These are phyloP conservation scores for Solanum gracilifrons DNA, from an alignment of 257 asterid genomes.

Conservation along the genomic window DNA sequence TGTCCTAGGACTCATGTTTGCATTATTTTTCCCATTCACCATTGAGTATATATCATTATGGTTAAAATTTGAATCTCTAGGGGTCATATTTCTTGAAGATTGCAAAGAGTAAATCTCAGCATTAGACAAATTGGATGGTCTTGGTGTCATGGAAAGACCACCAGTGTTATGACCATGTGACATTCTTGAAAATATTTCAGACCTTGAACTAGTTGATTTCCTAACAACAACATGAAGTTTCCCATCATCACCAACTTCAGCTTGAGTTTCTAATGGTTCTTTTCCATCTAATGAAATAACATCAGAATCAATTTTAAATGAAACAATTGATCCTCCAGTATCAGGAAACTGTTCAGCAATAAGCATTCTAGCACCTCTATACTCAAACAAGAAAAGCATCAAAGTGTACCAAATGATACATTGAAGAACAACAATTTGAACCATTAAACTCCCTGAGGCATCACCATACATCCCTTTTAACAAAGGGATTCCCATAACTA, in stretches of 20 bases:
- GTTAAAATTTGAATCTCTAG: slow-evolving; percentile 50
- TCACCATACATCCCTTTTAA: slow-evolving; percentile 57
- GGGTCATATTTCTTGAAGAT: slow-evolving; percentile 56
- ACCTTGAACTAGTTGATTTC: slow-evolving; percentile 45
- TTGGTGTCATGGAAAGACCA: slow-evolving; percentile 37
- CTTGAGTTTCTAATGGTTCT: slow-evolving; percentile 49
- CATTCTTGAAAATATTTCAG: slow-evolving; percentile 40
- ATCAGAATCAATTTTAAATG: slow-evolving; percentile 55
- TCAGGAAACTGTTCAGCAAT: slow-evolving; percentile 71
- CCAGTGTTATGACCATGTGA: slow-evolving; percentile 31
- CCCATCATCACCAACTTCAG: slow-evolving; percentile 63
- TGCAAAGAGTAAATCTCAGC: slow-evolving; percentile 67
- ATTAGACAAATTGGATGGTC: slow-evolving; percentile 52
- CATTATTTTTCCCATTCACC: slow-evolving; percentile 31
- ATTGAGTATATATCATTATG: slow-evolving; percentile 45
- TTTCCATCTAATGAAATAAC: slow-evolving; percentile 46
- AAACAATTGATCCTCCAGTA: slow-evolving; percentile 43
- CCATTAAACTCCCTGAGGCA: slow-evolving; percentile 44
- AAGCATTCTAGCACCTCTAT: slow-evolving; percentile 50
- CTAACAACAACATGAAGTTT: slow-evolving; percentile 57
- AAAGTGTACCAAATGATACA: slow-evolving; percentile 68
- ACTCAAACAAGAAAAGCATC: slow-evolving; percentile 58
- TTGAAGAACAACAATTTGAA: slow-evolving; percentile 58
- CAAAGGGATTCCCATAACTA: slow-evolving; percentile 64
- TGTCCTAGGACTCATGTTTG: slow-evolving; percentile 32